These are phyloP conservation scores for Phytophthora podocarpi DNA, from an alignment of 352 stramenopile species.

Conservation along the genomic window DNA sequence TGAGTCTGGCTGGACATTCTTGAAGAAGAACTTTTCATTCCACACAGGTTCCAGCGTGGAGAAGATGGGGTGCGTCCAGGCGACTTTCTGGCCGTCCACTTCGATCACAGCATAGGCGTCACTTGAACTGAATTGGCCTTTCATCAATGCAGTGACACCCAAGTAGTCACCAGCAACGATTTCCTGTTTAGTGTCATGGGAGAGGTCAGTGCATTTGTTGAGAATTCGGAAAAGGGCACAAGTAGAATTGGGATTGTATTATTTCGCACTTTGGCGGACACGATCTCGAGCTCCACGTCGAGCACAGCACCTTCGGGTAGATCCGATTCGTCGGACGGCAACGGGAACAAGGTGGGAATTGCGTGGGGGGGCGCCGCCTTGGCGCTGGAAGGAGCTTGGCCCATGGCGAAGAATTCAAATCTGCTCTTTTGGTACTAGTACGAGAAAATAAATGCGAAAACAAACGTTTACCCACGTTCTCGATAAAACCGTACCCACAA, in stretches of 20 bases:
- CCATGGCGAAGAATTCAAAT: slow-evolving; percentile 31
- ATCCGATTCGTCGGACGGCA: slow-evolving; percentile 24
- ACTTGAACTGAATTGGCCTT: slow-evolving; percentile 39
- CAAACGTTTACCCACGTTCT: slow-evolving; percentile 16
- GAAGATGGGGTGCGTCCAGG: slow-evolving; percentile 44
- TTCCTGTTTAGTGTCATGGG: slow-evolving; percentile 1
- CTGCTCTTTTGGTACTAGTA: background rate
- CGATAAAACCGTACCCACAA: slow-evolving; percentile 7
- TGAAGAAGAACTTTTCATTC: slow-evolving; percentile 48
- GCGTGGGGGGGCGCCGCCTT: background rate
- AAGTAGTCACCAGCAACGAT: slow-evolving; percentile 43
- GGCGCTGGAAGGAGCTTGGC: slow-evolving; percentile 28
- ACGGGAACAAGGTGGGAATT: slow-evolving; percentile 18
- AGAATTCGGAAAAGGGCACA: no score
- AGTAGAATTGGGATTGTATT: background rate
- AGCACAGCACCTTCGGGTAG: slow-evolving; percentile 23
- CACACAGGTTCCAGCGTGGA: slow-evolving; percentile 39
- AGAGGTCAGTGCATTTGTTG: slow-evolving; percentile 1
- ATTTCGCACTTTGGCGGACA: slow-evolving; percentile 39
- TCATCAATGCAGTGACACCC: slow-evolving; percentile 28
- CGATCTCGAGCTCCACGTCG: slow-evolving; percentile 42
- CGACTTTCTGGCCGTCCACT: slow-evolving; percentile 37
- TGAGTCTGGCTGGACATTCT: slow-evolving; percentile 31
- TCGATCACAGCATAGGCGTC: slow-evolving; percentile 46
- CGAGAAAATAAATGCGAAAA: no score